Percentiles rank a stretch among this genome's conserved stretches.
Conservation (phyloP, 1,284 basidiomycete genomes). For the Trametes polyzona region DNA sequence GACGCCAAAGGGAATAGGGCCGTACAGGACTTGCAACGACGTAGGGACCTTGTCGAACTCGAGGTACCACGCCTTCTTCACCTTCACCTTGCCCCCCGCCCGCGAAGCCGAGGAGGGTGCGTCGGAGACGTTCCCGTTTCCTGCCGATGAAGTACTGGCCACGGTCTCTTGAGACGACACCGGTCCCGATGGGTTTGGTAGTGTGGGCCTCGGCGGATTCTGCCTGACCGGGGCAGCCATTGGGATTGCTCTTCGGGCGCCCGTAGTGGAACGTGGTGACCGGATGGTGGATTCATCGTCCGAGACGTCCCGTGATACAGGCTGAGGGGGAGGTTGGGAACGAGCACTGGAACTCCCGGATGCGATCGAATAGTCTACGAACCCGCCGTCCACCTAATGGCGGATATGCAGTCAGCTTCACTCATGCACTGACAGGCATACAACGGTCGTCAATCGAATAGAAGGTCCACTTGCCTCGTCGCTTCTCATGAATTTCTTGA, state of each 20-base stretch:
- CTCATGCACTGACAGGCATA: not conserved
- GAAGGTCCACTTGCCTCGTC: constrained; percentile 9
- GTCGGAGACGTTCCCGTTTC: not conserved
- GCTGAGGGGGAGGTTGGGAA: not conserved
- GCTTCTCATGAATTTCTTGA: constrained; percentile 21
- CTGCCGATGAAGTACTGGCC: constrained; percentile 6
- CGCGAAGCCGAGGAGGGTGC: not conserved
- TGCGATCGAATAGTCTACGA: not conserved
- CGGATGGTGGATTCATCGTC: constrained; percentile 19
- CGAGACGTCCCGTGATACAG: not conserved
- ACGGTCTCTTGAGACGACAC: constrained; percentile 1
- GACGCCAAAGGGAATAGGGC: constrained; percentile 21
- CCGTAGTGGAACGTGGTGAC: not conserved
- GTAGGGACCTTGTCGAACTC: constrained; percentile 30
- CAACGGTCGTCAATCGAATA: not conserved
- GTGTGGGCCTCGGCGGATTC: not conserved
- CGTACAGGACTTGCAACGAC: constrained; percentile 11
- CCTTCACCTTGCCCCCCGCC: not conserved
- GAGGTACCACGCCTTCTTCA: constrained; percentile 29
- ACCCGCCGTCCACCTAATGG: too few species aligned
- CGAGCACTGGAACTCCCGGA: not conserved
- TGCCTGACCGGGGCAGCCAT: not conserved
- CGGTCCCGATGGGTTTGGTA: not conserved
- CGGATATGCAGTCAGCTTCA: too few species aligned
- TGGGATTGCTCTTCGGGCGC: not conserved